Base-by-base conservation (phyloP, 2,329 filamentous ascomycete species). In the Aphanoascus verrucosus region DNA sequence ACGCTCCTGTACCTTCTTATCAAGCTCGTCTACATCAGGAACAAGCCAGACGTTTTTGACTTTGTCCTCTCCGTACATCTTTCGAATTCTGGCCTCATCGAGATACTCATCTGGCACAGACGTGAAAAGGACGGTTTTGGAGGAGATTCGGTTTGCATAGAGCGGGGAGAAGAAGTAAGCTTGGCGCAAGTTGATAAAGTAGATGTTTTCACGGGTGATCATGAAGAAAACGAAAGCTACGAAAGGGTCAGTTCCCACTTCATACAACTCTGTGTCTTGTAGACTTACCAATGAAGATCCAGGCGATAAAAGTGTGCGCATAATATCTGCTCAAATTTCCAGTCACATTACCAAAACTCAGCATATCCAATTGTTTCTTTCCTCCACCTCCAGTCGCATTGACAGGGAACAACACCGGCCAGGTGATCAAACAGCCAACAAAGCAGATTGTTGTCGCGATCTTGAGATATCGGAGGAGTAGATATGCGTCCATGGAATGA, bases 111-210 rank as follows among this genome's bases (percentile, higher is more conserved):
- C 72, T 1, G 91, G 91, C 1, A 96, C 88, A 1, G 87, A 85
- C 1, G 88, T 85, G 68, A 95, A 89, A 11, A 98, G 81, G 1
- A 97, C 86, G 1, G 90, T 96, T 52, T 88, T 83, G 1, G 90
- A 91, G 1, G 91, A 96, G 44, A 96, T 82, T 54, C 90, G 86
- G 63, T 84, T 85, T 51, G 88, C 80, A 66, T 94, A 94, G 46
- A 86, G 76, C 9, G 89, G 88, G 9, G 88, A 90, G 53, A 94
- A 79, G 40, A 94, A 80, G 71, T 94, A 96, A 0, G 91, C 91
- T 71, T 97, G 91, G 58, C 90, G 86, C 49, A 97, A 72, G 64
- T 94, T 94, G 74, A 96, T 85, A 70, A 88, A 94, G 77, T 84
- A 95, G 61, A 97, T 85, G 65, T 82, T 84, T 69, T 97, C 91